These are phyloP conservation scores for Rubia peregrina DNA, from an alignment of 305 asterid genomes.

Conservation along the genomic window DNA sequence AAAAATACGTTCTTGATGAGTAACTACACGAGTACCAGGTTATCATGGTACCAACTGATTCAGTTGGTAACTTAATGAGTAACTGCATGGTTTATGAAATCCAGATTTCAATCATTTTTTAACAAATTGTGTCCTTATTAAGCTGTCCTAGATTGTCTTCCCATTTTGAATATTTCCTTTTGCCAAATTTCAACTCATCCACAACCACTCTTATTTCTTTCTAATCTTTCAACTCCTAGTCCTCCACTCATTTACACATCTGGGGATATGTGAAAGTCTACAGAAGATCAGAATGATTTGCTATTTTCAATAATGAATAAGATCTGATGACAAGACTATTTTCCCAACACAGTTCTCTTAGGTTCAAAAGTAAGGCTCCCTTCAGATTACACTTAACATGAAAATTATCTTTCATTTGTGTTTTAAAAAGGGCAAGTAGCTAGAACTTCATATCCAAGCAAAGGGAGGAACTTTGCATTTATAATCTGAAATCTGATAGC, in stretches of 20 bases:
- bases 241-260: not conserved
- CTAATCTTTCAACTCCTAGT: not conserved
- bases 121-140: not conserved
- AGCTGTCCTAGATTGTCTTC: not conserved
- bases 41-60: not conserved
- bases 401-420: not conserved
- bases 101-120: not conserved
- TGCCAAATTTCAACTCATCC: not conserved
- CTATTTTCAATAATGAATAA: not conserved
- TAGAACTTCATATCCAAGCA: not conserved
- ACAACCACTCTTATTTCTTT: not conserved
- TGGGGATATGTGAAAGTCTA: not conserved
- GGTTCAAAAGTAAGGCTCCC: not conserved
- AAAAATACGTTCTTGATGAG: not conserved
- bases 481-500: not conserved
- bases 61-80: not conserved
- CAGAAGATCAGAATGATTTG: not conserved
- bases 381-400: not conserved
- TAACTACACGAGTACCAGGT: not conserved
- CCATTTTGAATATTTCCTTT: not conserved
- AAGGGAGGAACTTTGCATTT: not conserved
- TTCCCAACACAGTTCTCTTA: not conserved
- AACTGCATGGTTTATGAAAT: not conserved
- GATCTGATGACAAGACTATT: not conserved
- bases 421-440: not conserved